Percentiles rank a stretch among this genome's conserved stretches.
phyloP scores from a whole-genome alignment of 164 flowering plant genomes.

The Stephania japonica region DNA sequence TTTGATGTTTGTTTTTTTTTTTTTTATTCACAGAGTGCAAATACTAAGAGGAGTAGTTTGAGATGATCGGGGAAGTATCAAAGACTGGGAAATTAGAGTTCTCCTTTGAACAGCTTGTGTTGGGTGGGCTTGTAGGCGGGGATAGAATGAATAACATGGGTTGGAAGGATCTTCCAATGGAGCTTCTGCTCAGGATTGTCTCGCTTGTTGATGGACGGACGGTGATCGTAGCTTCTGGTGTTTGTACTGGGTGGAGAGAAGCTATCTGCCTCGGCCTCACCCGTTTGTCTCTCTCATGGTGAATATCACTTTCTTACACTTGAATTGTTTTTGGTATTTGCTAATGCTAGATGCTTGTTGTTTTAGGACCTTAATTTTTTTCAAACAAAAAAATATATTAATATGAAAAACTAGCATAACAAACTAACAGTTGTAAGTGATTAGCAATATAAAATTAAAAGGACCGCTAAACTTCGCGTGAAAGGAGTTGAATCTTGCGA shows the following conservation, averaged over 20 bases:
- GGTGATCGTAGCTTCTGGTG: conserved; percentile 70
- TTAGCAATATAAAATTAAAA: too few species aligned
- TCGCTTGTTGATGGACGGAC: conserved; percentile 81
- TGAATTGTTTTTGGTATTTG: background rate
- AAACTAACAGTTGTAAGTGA: too few species aligned
- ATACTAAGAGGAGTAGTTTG: too few species aligned
- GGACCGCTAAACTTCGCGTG: too few species aligned
- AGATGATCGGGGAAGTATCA: conserved; percentile 32
- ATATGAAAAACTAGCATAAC: too few species aligned
- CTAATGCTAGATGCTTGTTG: background rate
- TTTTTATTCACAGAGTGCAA: too few species aligned
- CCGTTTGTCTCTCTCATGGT: conserved; percentile 82
- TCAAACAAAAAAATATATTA: too few species aligned
- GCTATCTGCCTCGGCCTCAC: conserved; percentile 74
- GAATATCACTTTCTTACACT: conserved; percentile 11
- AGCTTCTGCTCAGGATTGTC: conserved; percentile 74
- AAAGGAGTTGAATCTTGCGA: too few species aligned
- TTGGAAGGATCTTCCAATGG: conserved; percentile 98
- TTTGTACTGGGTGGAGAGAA: conserved; percentile 96
- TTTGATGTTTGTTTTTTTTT: too few species aligned
- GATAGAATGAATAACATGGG: conserved; percentile 31
- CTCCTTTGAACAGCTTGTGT: conserved; percentile 61
- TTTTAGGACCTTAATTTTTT: background rate
- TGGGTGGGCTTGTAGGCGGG: conserved; percentile 26
- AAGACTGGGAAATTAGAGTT: conserved; percentile 42